Conservation (phyloP, 139 green algal species). For the Trebouxia sp. region DNA sequence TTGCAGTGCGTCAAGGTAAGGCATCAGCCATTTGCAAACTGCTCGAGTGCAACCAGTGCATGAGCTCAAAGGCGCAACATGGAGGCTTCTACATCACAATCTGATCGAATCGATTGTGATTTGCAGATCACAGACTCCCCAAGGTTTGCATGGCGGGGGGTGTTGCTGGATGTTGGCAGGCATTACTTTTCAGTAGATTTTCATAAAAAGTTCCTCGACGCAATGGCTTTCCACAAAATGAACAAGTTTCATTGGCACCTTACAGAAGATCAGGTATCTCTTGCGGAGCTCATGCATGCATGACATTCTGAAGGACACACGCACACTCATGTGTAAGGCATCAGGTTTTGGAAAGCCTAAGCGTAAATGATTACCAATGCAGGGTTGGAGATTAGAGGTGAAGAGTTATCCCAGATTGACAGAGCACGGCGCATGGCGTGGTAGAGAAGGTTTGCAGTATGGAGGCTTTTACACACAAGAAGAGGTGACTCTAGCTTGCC, state of each 20-base stretch:
- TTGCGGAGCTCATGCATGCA: too few species aligned
- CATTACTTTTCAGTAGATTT: slow-evolving; percentile 62
- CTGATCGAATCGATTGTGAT: not conserved
- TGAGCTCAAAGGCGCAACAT: not conserved
- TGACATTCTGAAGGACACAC: too few species aligned
- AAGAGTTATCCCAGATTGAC: slow-evolving; percentile 53
- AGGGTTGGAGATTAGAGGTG: slow-evolving; percentile 70
- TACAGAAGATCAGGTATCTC: slow-evolving; percentile 62
- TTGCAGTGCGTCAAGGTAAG: slow-evolving; percentile 18
- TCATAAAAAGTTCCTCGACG: slow-evolving; percentile 58
- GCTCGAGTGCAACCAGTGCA: not conserved
- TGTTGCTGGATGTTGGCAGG: slow-evolving; percentile 64
- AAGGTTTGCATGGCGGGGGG: slow-evolving; percentile 60
- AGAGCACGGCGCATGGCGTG: slow-evolving; percentile 55
- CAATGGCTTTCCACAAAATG: slow-evolving; percentile 62
- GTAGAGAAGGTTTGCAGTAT: slow-evolving; percentile 21
- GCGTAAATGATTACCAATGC: not conserved
- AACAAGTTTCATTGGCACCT: slow-evolving; percentile 73
- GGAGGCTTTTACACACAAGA: slow-evolving; percentile 67
- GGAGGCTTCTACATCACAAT: not conserved
- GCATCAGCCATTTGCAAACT: not conserved
- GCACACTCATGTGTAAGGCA: too few species aligned
- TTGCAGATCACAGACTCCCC: slow-evolving; percentile 55
- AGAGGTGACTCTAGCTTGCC: too few species aligned
- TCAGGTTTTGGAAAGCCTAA: not conserved